Evolutionary conservation across 1,139 yeast species (phyloP).

Genomic region (Tardiomyces blankii): DNA sequence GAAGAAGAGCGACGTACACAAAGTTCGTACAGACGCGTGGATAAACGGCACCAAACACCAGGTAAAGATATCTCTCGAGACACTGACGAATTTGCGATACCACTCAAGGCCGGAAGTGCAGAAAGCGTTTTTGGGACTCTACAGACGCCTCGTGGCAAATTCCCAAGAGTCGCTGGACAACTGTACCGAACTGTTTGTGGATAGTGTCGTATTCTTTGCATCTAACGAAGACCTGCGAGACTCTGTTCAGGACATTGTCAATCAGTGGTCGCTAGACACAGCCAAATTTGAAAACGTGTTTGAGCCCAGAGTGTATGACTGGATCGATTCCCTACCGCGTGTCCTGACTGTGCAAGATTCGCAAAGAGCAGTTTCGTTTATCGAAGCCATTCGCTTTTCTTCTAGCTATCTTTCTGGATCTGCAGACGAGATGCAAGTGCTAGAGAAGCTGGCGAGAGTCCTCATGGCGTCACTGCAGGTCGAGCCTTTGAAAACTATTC

Average conservation of each 20-base stretch:
- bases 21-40: conserved; percentile 47
- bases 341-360: conserved; percentile 20
- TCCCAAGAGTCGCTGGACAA: conserved; percentile 27
- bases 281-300: conserved; percentile 12
- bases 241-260: conserved; percentile 21
- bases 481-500: not conserved
- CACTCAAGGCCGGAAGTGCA: not conserved
- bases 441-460: not conserved
- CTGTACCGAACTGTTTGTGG: conserved; percentile 25
- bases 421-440: conserved; percentile 1
- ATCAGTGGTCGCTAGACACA: conserved; percentile 9
- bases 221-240: conserved; percentile 3
- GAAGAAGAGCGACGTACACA: conserved; percentile 4
- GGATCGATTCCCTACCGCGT: conserved; percentile 23
- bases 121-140: conserved; percentile 16
- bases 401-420: conserved; percentile 6
- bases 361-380: conserved; percentile 8
- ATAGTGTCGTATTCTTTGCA: conserved; percentile 18
- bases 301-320: conserved; percentile 16
- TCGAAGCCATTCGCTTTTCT: conserved; percentile 7
- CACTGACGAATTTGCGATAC: conserved; percentile 10
- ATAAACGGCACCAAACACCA: conserved; percentile 52
- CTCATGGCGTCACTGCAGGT: not conserved
- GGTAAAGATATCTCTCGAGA: conserved; percentile 28
- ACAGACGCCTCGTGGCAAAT: conserved; percentile 18